These are phyloP conservation scores for Bipolaris zeicola DNA, from an alignment of 2,329 filamentous ascomycete species.

Conservation along the genomic window DNA sequence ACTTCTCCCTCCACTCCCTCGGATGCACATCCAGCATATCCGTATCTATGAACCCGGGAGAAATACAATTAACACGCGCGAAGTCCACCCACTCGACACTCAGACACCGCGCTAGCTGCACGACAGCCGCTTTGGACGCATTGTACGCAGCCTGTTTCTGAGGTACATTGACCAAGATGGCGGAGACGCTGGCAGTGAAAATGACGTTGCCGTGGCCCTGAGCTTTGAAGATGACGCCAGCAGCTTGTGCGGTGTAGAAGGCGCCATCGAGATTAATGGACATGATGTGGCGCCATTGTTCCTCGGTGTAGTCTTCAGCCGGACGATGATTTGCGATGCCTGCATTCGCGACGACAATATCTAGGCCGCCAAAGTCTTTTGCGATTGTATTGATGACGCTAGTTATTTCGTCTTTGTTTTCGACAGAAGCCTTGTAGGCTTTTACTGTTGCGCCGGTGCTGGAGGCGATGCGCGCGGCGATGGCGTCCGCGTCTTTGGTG, in stretches of 20 bases:
- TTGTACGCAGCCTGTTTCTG: conserved; percentile 86
- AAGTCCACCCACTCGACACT: conserved; percentile 33
- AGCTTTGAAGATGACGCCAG: conserved; percentile 66
- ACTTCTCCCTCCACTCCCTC: conserved; percentile 37
- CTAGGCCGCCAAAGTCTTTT: conserved; percentile 45
- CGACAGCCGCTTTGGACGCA: conserved; percentile 51
- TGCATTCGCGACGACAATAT: conserved; percentile 50
- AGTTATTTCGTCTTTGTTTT: conserved; percentile 19
- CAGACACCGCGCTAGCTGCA: conserved; percentile 27
- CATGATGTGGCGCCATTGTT: conserved; percentile 78
- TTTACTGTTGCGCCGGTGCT: conserved; percentile 18
- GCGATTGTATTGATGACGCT: conserved; percentile 30
- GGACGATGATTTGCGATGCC: conserved; percentile 52
- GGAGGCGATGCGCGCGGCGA: conserved; percentile 19
- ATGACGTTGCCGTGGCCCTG: conserved; percentile 75
- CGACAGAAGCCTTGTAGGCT: conserved; percentile 24
- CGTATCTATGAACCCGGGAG: conserved; percentile 85
- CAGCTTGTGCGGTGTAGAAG: conserved; percentile 72
- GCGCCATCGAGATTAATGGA: conserved; percentile 83
- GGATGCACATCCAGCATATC: conserved; percentile 53
- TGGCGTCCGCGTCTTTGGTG: conserved; percentile 19
- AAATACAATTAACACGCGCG: conserved; percentile 76
- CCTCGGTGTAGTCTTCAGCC: conserved; percentile 76
- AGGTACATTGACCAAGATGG: conserved; percentile 56
- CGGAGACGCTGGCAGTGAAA: conserved; percentile 71